These are phyloP conservation scores for Clohesyomyces aquaticus DNA, from an alignment of 495 filamentous ascomycete genomes.

Conservation along the genomic window DNA sequence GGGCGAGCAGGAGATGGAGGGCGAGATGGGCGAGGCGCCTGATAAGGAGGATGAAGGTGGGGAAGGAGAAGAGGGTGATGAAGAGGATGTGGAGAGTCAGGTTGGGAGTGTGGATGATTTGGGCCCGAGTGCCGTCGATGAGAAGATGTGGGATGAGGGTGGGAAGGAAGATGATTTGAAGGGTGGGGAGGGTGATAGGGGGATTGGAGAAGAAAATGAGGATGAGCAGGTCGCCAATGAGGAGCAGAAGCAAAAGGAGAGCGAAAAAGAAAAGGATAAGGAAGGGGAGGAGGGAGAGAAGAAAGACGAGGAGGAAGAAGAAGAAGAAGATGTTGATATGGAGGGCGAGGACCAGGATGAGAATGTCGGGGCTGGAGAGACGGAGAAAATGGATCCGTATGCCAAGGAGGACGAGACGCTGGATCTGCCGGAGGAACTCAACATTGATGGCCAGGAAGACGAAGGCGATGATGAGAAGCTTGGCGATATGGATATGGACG, in stretches of 20 bases:
- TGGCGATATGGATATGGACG: slow-evolving; percentile 64
- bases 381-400: slow-evolving; percentile 69
- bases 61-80: slow-evolving; percentile 56
- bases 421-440: slow-evolving; percentile 71
- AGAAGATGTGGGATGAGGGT: slow-evolving; percentile 95
- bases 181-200: slow-evolving; percentile 68
- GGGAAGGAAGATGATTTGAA: slow-evolving; percentile 74
- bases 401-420: slow-evolving; percentile 71
- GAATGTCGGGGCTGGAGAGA: slow-evolving; percentile 61
- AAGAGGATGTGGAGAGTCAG: slow-evolving; percentile 85
- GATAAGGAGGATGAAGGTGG: slow-evolving; percentile 57
- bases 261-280: slow-evolving; percentile 51
- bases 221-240: slow-evolving; percentile 44
- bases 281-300: slow-evolving; percentile 55
- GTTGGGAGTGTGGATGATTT: slow-evolving; percentile 86
- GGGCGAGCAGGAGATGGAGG: slow-evolving; percentile 87
- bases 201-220: slow-evolving; percentile 58
- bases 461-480: slow-evolving; percentile 34
- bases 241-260: no score
- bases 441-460: slow-evolving; percentile 61
- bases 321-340: slow-evolving; percentile 65
- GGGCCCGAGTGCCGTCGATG: slow-evolving; percentile 85
- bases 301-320: slow-evolving; percentile 56
- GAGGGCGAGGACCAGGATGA: slow-evolving; percentile 65
- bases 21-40: slow-evolving; percentile 68